A percentile compares a stretch with the other conserved stretches of the same genome.
These are phyloP conservation scores for Aspergillus homomorphus DNA, from an alignment of 495 filamentous ascomycete genomes.

Conservation along the genomic window DNA sequence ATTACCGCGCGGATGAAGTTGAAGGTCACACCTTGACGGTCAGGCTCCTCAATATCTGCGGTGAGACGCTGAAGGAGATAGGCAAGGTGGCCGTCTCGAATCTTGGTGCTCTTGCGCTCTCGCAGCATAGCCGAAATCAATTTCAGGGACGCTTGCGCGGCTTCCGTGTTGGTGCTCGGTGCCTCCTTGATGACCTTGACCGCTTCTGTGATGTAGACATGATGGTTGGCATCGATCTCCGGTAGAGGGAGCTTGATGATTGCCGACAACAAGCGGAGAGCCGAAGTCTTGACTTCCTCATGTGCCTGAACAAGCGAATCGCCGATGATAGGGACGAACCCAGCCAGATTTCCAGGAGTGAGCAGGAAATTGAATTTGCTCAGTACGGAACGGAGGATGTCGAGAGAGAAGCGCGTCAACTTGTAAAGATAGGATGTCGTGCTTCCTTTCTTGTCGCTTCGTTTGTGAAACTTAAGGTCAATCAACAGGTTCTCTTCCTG, in stretches of 20 bases:
- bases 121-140: conserved; percentile 80
- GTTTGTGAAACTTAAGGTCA: conserved; percentile 68
- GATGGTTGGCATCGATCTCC: conserved; percentile 61
- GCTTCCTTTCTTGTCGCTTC: conserved; percentile 55
- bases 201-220: conserved; percentile 78
- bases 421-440: conserved; percentile 80
- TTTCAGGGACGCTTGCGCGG: conserved; percentile 82
- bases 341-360: conserved; percentile 71
- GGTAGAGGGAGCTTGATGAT: conserved; percentile 81
- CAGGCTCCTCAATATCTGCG: conserved; percentile 88
- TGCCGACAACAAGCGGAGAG: conserved; percentile 76
- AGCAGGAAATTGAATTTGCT: conserved; percentile 77
- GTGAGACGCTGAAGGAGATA: conserved; percentile 80
- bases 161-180: conserved; percentile 72
- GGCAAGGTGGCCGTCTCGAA: conserved; percentile 80
- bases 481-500: conserved; percentile 71
- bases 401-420: conserved; percentile 78
- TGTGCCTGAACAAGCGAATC: conserved; percentile 77
- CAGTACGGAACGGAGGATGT: conserved; percentile 75
- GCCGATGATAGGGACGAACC: conserved; percentile 84
- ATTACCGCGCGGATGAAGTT: conserved; percentile 87
- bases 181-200: conserved; percentile 76
- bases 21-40: conserved; percentile 86
- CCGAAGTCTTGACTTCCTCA: conserved; percentile 85
- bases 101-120: conserved; percentile 65